phyloP scores from a whole-genome alignment of 768 basidiomycete species.

The Collybia sp. region DNA sequence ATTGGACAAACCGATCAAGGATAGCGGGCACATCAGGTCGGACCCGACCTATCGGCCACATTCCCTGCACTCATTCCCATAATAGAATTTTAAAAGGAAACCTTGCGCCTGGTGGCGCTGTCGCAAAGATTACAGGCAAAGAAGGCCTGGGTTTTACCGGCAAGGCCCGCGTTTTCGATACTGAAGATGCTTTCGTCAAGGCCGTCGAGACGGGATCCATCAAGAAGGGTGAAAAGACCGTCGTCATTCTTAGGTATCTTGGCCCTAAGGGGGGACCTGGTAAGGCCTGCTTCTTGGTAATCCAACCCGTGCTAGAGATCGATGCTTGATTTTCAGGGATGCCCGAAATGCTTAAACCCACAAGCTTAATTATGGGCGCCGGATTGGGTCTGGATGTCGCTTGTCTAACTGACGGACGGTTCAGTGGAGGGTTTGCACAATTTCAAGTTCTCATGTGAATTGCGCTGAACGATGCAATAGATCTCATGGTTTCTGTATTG shows the following conservation, averaged over 20 bases:
- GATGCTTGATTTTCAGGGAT: constrained; percentile 55
- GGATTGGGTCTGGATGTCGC: constrained; percentile 95
- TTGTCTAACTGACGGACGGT: constrained; percentile 95
- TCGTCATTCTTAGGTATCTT: constrained; percentile 91
- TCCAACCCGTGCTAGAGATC: background rate
- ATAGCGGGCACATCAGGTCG: constrained; percentile 85
- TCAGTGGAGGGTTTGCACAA: constrained; percentile 86
- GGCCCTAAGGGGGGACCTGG: constrained; percentile 97
- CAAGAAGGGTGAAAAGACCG: constrained; percentile 95
- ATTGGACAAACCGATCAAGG: constrained; percentile 82
- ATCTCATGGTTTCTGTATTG: constrained; percentile 95
- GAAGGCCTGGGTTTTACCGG: constrained; percentile 89
- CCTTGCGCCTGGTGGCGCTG: constrained; percentile 92
- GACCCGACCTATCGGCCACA: constrained; percentile 9
- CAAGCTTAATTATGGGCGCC: constrained; percentile 97
- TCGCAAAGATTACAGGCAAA: constrained; percentile 95
- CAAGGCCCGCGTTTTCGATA: constrained; percentile 89
- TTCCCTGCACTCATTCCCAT: background rate
- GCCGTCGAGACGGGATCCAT: constrained; percentile 88
- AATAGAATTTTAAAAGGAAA: constrained; percentile 85
- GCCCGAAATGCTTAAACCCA: constrained; percentile 99
- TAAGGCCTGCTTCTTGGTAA: constrained; percentile 27
- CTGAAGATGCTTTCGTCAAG: constrained; percentile 80
- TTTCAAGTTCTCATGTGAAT: constrained; percentile 10
- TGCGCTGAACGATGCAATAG: constrained; percentile 32